Conservation (phyloP, 1,139 yeast genomes). For the Pichia sp. region DNA sequence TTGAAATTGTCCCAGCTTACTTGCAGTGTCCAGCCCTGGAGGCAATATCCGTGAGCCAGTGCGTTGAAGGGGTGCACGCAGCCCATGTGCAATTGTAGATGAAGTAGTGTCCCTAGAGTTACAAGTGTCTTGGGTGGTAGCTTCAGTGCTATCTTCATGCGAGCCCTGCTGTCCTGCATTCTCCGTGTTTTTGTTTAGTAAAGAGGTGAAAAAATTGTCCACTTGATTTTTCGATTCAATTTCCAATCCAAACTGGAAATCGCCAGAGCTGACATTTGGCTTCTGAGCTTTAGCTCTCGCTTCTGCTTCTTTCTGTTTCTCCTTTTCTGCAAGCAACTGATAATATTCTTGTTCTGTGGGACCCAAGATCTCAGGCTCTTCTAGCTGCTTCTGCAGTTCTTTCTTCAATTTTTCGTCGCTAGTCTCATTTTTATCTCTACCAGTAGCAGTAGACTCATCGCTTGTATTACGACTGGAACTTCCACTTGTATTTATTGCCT, state of each 20-base stretch:
- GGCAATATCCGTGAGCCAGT: slow-evolving; percentile 11
- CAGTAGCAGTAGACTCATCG: neutral
- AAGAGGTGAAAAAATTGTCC: slow-evolving; percentile 15
- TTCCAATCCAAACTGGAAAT: slow-evolving; percentile 15
- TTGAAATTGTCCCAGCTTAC: neutral
- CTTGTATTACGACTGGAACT: neutral
- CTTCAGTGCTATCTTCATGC: neutral
- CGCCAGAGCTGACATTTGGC: slow-evolving; percentile 7
- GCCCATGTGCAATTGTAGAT: neutral
- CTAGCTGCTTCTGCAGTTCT: slow-evolving; percentile 13
- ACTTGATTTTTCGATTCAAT: slow-evolving; percentile 10
- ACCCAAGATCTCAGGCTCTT: slow-evolving; percentile 20
- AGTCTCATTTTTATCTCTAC: neutral
- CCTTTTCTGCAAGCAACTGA: slow-evolving; percentile 6
- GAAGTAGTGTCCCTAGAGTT: neutral
- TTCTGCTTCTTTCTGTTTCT: neutral
- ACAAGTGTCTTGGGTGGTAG: neutral
- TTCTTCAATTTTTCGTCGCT: slow-evolving; percentile 1
- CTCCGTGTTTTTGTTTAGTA: slow-evolving; percentile 6
- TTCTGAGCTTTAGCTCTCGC: neutral
- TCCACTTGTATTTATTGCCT: neutral
- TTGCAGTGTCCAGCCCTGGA: neutral
- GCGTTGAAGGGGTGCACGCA: neutral
- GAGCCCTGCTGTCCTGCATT: neutral
- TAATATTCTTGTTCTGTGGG: slow-evolving; percentile 18